phyloP scores from a whole-genome alignment of 2,329 filamentous ascomycete genomes.

The Metarhizium humberi region DNA sequence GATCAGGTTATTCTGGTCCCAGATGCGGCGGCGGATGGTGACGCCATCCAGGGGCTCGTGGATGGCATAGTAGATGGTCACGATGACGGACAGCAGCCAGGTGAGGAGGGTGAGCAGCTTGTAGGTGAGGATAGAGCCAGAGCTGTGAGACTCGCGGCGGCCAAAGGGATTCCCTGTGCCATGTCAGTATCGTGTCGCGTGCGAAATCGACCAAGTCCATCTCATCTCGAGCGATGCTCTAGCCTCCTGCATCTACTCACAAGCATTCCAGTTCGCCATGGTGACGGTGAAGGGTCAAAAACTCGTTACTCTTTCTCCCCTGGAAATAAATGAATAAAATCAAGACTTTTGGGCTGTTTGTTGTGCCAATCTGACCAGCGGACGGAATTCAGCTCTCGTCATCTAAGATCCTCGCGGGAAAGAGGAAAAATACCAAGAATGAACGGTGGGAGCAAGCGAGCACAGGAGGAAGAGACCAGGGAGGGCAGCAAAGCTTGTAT shows the following conservation, averaged over 20 bases:
- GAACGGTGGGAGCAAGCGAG: too few species aligned
- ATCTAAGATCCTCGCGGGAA: too few species aligned
- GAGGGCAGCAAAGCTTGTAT: too few species aligned
- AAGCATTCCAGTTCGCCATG: constrained; percentile 10
- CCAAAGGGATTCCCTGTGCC: constrained; percentile 65
- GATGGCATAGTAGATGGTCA: constrained; percentile 66
- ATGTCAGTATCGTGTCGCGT: neutral
- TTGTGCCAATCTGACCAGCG: too few species aligned
- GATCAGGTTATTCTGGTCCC: constrained; percentile 59
- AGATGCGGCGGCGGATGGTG: constrained; percentile 55
- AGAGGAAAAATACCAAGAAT: too few species aligned
- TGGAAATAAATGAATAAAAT: too few species aligned
- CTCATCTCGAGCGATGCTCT: too few species aligned
- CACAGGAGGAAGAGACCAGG: too few species aligned
- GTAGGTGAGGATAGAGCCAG: constrained; percentile 57
- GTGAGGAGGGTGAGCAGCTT: constrained; percentile 65
- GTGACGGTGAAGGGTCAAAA: neutral
- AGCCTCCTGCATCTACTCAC: constrained; percentile 1
- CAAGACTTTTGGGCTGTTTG: too few species aligned
- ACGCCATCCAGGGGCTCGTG: constrained; percentile 53
- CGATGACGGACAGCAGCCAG: constrained; percentile 65
- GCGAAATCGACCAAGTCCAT: too few species aligned
- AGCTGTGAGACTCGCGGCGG: constrained; percentile 56
- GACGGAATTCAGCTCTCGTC: too few species aligned
- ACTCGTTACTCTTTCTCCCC: too few species aligned